Evolutionary conservation across 2,329 filamentous ascomycete genomes (phyloP), one percentile per base, ranked within the genome.

Genomic region (Pseudogymnoascus destructans): DNA sequence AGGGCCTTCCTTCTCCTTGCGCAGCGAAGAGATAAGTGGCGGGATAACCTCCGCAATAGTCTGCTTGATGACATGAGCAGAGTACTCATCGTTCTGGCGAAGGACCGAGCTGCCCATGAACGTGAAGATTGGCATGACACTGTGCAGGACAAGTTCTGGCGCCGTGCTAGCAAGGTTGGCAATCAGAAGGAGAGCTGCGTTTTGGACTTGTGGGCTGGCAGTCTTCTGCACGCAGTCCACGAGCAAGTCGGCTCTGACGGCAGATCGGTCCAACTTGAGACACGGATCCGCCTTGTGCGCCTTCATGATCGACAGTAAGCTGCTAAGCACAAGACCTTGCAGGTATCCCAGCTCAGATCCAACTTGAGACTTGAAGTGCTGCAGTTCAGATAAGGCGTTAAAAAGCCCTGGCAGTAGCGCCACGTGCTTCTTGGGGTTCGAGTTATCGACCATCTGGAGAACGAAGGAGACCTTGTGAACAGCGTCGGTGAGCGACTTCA

Each of bases 81-180:
- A 97, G 73, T 96, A 97, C 65, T 97, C 92, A 66, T 98, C 95
- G 65, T 89, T 89, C 73, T 96, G 92, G 55, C 88, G 85, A 55
- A 98, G 79, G 17, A 96, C 85, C 3, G 89, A 95, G 42, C 86
- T 87, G 40, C 92, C 90, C 85, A 97, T 96, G 69, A 97, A 96
- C 0, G 93, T 97, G 73, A 98, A 98, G 57, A 98, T 92, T 10
- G 93, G 93, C 93, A 98, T 98, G 58, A 98, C 89, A 65, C 90
- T 96, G 72, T 98, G 92, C 59, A 98, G 78, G 2, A 98, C 89
- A 54, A 95, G 75, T 69, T 95, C 91, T 0, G 95, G 93, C 0
- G 89, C 89, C 64, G 91, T 87, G 36, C 86, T 86, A 19, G 93
- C 92, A 38, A 98, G 77, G 59, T 84, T 86, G 21, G 92, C 90